Evolutionary conservation across 1,284 basidiomycete species (phyloP).

Genomic region (Veloboletus limbatus): DNA sequence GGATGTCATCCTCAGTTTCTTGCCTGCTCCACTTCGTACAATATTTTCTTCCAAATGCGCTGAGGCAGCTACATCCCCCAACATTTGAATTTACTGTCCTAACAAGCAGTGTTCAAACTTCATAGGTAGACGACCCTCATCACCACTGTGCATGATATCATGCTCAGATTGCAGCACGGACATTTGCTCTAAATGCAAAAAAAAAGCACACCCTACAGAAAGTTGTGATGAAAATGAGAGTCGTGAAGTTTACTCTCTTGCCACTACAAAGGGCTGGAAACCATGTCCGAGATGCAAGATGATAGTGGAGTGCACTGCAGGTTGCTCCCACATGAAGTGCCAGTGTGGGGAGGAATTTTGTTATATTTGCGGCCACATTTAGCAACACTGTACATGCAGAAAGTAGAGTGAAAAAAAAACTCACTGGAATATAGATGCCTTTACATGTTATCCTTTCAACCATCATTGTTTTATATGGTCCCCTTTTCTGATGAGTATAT

Average conservation of each 20-base stretch:
- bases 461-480: too few relatives aligned
- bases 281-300: constrained; percentile 41
- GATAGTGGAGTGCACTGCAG: constrained; percentile 39
- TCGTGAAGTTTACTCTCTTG: constrained; percentile 34
- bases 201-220: constrained; percentile 17
- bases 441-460: too few relatives aligned
- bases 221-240: constrained; percentile 22
- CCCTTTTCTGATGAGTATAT: too few relatives aligned
- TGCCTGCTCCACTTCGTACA: constrained; percentile 25
- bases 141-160: constrained; percentile 8
- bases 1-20: constrained; percentile 25
- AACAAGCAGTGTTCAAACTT: constrained; percentile 39
- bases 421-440: too few relatives aligned
- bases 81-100: constrained; percentile 41
- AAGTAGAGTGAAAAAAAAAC: too few relatives aligned
- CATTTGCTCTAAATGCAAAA: constrained; percentile 36
- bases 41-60: constrained; percentile 32
- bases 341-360: constrained; percentile 42
- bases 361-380: constrained; percentile 38
- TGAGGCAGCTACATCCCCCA: constrained; percentile 34
- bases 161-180: constrained; percentile 28
- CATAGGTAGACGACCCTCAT: constrained; percentile 32
- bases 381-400: too few relatives aligned
- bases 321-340: constrained; percentile 43
- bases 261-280: constrained; percentile 38